These are phyloP conservation scores for Hansenula sp. DNA, from an alignment of 1,139 yeast genomes.

Conservation along the genomic window DNA sequence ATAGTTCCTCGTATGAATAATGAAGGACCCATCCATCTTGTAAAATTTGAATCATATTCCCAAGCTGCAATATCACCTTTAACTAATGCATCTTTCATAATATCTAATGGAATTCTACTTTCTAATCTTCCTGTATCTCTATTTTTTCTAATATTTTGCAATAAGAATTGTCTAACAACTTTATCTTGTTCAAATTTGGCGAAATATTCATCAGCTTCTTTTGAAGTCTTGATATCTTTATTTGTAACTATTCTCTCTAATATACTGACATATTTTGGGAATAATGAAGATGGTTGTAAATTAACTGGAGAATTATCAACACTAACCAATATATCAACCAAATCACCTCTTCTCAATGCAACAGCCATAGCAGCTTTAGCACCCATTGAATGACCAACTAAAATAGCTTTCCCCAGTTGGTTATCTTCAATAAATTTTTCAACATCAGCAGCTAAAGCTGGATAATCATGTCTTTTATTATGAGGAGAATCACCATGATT, in stretches of 20 bases:
- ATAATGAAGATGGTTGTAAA: constrained; percentile 52
- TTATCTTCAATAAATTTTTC: constrained; percentile 57
- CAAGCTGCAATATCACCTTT: constrained; percentile 68
- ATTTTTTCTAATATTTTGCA: constrained; percentile 60
- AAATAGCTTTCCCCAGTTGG: constrained; percentile 43
- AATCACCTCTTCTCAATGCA: constrained; percentile 63
- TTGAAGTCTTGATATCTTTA: constrained; percentile 42
- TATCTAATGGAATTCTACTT: constrained; percentile 65
- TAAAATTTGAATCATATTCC: constrained; percentile 58
- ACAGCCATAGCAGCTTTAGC: constrained; percentile 93
- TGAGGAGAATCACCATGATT: constrained; percentile 95
- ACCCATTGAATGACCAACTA: constrained; percentile 97
- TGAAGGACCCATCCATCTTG: constrained; percentile 67
- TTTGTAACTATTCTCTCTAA: constrained; percentile 48
- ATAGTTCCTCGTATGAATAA: constrained; percentile 76
- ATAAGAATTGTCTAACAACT: constrained; percentile 70
- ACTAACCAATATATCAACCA: constrained; percentile 60
- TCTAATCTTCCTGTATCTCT: constrained; percentile 31
- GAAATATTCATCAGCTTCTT: constrained; percentile 67
- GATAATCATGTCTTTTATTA: constrained; percentile 62
- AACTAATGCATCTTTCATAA: constrained; percentile 59
- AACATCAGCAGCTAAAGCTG: constrained; percentile 81
- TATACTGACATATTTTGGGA: constrained; percentile 63
- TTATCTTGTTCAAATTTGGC: constrained; percentile 56
- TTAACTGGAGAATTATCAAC: constrained; percentile 91